Evolutionary conservation across 495 filamentous ascomycete species (phyloP).

Genomic region (Penicillium paradoxum): DNA sequence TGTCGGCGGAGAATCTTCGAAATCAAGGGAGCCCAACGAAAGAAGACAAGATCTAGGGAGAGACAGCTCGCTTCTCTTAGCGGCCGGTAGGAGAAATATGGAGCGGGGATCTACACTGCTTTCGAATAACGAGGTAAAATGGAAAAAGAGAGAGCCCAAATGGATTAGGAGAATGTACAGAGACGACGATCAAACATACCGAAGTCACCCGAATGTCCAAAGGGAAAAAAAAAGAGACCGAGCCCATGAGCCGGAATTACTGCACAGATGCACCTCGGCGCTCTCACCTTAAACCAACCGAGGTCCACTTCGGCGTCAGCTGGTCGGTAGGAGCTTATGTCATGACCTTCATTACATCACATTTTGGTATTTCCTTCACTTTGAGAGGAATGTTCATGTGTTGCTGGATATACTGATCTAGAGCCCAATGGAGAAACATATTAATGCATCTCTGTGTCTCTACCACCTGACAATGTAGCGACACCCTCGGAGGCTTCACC

Average conservation of each 20-base stretch:
- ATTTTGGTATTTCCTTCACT: not conserved
- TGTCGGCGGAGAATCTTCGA: slow-evolving; percentile 1
- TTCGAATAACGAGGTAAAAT: not conserved
- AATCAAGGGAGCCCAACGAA: slow-evolving; percentile 2
- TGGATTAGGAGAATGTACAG: not conserved
- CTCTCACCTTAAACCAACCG: slow-evolving; percentile 31
- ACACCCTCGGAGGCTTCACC: not conserved
- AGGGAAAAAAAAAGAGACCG: not conserved
- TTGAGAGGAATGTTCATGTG: too few relatives aligned
- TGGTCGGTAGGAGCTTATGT: slow-evolving; percentile 9
- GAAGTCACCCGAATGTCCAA: slow-evolving; percentile 4
- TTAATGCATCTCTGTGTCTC: too few relatives aligned
- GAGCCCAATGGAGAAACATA: too few relatives aligned
- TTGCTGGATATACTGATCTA: too few relatives aligned
- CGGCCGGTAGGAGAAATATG: slow-evolving; percentile 17
- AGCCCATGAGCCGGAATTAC: slow-evolving; percentile 1
- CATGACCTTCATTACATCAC: not conserved
- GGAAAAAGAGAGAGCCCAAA: not conserved
- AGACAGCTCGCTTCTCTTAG: slow-evolving; percentile 2
- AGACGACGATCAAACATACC: not conserved
- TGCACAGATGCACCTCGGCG: slow-evolving; percentile 31
- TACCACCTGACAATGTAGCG: too few relatives aligned
- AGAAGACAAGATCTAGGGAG: slow-evolving; percentile 6
- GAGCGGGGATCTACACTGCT: slow-evolving; percentile 15
- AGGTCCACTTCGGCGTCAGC: slow-evolving; percentile 30